phyloP scores from a whole-genome alignment of 2,329 filamentous ascomycete species.

The Amauroascus verrucosus region DNA sequence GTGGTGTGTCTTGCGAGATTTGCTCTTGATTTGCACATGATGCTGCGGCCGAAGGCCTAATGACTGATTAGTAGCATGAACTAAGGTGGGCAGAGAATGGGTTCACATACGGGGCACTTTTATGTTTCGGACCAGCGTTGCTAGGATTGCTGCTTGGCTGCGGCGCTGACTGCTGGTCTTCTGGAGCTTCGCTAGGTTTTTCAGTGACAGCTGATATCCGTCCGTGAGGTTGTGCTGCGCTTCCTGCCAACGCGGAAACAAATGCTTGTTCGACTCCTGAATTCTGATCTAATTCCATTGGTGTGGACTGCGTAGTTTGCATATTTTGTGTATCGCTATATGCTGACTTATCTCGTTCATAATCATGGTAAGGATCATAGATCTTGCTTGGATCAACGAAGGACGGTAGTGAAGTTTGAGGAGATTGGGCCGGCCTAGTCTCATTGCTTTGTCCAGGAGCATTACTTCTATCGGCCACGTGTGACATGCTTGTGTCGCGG shows the following conservation, averaged over 20 bases:
- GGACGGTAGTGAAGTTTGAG: constrained; percentile 21
- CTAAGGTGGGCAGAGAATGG: background rate
- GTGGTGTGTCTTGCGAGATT: background rate
- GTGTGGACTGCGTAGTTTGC: background rate
- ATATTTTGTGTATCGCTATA: background rate
- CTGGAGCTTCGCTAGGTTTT: background rate
- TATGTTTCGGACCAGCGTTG: constrained; percentile 8
- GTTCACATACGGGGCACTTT: background rate
- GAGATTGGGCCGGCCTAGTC: background rate
- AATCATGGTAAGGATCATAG: constrained; percentile 44
- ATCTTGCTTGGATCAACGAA: constrained; percentile 46
- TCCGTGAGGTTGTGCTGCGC: background rate
- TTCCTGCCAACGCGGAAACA: background rate
- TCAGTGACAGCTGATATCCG: too few species aligned
- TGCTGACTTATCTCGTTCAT: constrained; percentile 24
- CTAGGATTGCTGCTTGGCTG: background rate
- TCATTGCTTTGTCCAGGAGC: background rate
- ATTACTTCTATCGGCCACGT: background rate
- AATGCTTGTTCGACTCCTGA: constrained; percentile 3
- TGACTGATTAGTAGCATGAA: background rate
- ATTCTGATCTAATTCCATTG: constrained; percentile 6
- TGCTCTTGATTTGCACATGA: background rate
- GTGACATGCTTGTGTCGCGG: background rate
- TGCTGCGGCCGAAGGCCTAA: background rate
- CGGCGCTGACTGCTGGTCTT: background rate